Percentiles rank a stretch among this genome's conserved stretches.
Evolutionary conservation across 805 yeast genomes (phyloP).

Genomic region (Jamesozyma spencerorum): DNA sequence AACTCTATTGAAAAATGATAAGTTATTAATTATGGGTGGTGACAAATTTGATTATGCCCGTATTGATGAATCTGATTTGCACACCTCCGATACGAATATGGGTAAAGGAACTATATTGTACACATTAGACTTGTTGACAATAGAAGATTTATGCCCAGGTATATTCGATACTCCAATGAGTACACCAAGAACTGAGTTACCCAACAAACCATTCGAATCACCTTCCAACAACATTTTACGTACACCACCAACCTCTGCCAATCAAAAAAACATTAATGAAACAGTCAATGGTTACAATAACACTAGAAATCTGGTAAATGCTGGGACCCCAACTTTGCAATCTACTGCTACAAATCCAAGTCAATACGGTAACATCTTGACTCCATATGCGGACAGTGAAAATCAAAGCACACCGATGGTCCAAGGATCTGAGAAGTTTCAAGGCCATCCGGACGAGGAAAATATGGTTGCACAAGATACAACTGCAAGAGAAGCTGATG

Average conservation of each 20-base stretch:
- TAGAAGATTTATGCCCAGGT: constrained; percentile 32
- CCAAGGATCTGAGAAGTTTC: neutral
- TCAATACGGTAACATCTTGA: constrained; percentile 18
- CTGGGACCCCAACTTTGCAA: constrained; percentile 2
- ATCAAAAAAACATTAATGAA: neutral
- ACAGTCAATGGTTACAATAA: neutral
- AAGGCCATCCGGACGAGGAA: neutral
- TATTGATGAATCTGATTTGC: constrained; percentile 39
- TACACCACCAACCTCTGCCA: neutral
- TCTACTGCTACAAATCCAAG: constrained; percentile 6
- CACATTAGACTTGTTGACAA: constrained; percentile 45
- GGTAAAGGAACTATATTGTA: constrained; percentile 54
- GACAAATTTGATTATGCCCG: constrained; percentile 63
- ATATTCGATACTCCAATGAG: constrained; percentile 14
- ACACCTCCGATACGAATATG: constrained; percentile 43
- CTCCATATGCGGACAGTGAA: constrained; percentile 17
- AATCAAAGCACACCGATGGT: constrained; percentile 9
- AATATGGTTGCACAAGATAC: no score
- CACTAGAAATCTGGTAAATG: neutral
- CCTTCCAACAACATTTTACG: neutral
- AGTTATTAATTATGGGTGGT: constrained; percentile 84
- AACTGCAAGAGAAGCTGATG: neutral
- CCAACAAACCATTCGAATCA: neutral
- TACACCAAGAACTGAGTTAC: neutral
- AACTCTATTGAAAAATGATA: constrained; percentile 58